These are phyloP conservation scores for Chaetomium olivaceum DNA, from an alignment of 2,329 filamentous ascomycete genomes.

Conservation along the genomic window DNA sequence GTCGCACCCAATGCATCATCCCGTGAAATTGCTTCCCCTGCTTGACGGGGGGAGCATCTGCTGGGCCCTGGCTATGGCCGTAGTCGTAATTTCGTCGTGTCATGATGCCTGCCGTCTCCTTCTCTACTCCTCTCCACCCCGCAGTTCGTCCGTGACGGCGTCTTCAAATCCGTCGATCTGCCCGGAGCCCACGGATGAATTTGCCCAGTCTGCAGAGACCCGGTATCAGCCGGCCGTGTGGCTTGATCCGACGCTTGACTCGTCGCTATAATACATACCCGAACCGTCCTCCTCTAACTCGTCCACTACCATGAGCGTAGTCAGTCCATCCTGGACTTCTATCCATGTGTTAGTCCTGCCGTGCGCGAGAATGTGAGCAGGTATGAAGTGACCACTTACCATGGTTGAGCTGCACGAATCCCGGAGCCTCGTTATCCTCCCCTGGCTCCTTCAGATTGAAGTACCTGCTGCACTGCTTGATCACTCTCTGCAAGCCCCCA, in stretches of 20 bases:
- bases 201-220: slow-evolving; percentile 53
- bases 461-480: slow-evolving; percentile 46
- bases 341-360: slow-evolving; percentile 25
- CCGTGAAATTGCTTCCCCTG: not conserved
- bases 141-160: slow-evolving; percentile 41
- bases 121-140: not conserved
- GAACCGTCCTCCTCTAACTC: slow-evolving; percentile 61
- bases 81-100: not conserved
- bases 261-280: slow-evolving; percentile 52
- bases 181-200: slow-evolving; percentile 49
- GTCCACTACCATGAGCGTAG: slow-evolving; percentile 57
- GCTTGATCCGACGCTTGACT: slow-evolving; percentile 39
- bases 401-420: slow-evolving; percentile 41
- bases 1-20: not conserved
- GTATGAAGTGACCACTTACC: slow-evolving; percentile 38
- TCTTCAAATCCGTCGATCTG: slow-evolving; percentile 48
- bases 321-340: slow-evolving; percentile 52
- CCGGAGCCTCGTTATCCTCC: slow-evolving; percentile 36
- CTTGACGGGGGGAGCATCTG: not conserved
- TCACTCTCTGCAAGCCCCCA: slow-evolving; percentile 44
- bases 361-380: not conserved
- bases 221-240: slow-evolving; percentile 40
- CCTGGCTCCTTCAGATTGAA: slow-evolving; percentile 41
- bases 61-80: not conserved
- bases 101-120: not conserved